A percentile compares a stretch with the other conserved stretches of the same genome.
Evolutionary conservation across 495 filamentous ascomycete species (phyloP).

Genomic region (Trichoderma asperelloides): DNA sequence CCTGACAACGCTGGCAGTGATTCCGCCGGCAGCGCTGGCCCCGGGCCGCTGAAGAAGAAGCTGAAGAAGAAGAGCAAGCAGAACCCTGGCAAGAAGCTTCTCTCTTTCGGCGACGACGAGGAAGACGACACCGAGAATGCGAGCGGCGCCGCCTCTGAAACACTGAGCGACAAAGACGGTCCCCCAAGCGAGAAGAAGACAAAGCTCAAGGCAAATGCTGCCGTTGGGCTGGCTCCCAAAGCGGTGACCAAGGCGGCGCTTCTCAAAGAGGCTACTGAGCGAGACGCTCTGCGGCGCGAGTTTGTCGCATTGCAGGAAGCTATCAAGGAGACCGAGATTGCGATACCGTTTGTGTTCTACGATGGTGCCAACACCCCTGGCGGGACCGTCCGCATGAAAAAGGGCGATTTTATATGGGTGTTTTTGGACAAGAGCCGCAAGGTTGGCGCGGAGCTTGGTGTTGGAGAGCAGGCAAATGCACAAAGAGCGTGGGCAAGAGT

Average conservation of each 20-base stretch:
- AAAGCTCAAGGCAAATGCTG: conserved; percentile 55
- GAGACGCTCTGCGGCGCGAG: conserved; percentile 76
- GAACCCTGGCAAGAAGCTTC: conserved; percentile 20
- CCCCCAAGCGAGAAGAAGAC: conserved; percentile 49
- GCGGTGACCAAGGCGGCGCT: conserved; percentile 79
- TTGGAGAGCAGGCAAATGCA: conserved; percentile 55
- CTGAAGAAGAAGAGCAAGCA: conserved; percentile 29
- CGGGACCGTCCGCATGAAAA: conserved; percentile 74
- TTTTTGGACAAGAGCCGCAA: conserved; percentile 87
- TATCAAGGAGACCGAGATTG: conserved; percentile 81
- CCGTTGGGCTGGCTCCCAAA: conserved; percentile 61
- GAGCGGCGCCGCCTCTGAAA: conserved; percentile 43
- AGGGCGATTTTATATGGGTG: conserved; percentile 84
- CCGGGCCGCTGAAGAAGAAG: conserved; percentile 24
- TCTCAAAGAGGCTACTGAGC: conserved; percentile 67
- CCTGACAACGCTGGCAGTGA: conserved; percentile 25
- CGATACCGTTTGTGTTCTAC: conserved; percentile 95
- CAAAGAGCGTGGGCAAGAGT: conserved; percentile 85
- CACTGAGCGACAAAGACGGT: conserved; percentile 28
- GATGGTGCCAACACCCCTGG: conserved; percentile 94
- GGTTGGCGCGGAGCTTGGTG: conserved; percentile 73
- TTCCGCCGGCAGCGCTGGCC: conserved; percentile 32
- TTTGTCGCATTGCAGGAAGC: conserved; percentile 76
- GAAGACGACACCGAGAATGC: conserved; percentile 14
- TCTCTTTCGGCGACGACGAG: conserved; percentile 35